A percentile compares a stretch with the other conserved stretches of the same genome.
Conservation (phyloP, 495 filamentous ascomycete genomes). For the Rhypophila decipiens region DNA sequence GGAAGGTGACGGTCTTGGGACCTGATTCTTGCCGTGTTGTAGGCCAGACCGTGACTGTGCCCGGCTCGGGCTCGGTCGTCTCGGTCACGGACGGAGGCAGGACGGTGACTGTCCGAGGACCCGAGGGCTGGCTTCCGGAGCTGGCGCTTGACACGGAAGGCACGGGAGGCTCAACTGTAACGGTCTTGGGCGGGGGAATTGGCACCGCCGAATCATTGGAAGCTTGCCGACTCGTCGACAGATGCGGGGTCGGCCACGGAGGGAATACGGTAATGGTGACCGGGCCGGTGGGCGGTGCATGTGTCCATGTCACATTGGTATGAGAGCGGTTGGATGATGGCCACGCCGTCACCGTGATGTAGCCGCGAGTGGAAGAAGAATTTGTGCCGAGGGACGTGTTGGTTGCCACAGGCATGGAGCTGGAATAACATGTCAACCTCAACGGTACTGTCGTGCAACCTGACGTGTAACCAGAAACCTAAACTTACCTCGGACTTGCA, state of each 20-base stretch:
- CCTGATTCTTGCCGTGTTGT: not conserved
- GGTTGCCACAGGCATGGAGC: conserved; percentile 1
- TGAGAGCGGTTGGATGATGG: conserved; percentile 1
- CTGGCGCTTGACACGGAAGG: not conserved
- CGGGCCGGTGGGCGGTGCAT: not conserved
- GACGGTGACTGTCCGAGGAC: conserved; percentile 5
- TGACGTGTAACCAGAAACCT: not conserved
- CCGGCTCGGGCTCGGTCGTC: no score
- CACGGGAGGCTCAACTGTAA: conserved; percentile 3
- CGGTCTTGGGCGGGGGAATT: not conserved
- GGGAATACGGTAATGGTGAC: conserved; percentile 15
- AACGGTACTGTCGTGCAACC: not conserved
- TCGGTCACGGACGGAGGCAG: not conserved
- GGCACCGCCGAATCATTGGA: not conserved
- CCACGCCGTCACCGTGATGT: not conserved
- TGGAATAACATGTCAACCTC: not conserved
- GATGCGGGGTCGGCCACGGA: not conserved
- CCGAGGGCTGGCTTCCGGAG: not conserved
- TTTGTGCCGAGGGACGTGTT: conserved; percentile 7
- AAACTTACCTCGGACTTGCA: conserved; percentile 15
- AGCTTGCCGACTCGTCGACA: not conserved
- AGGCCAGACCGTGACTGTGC: conserved; percentile 9
- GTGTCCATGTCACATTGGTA: no score
- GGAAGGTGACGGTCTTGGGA: conserved; percentile 1
- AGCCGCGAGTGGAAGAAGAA: conserved; percentile 5